A percentile compares a stretch with the other conserved stretches of the same genome.
These are phyloP conservation scores for Lecanicillium sp. DNA, from an alignment of 2,329 filamentous ascomycete species.

Conservation along the genomic window DNA sequence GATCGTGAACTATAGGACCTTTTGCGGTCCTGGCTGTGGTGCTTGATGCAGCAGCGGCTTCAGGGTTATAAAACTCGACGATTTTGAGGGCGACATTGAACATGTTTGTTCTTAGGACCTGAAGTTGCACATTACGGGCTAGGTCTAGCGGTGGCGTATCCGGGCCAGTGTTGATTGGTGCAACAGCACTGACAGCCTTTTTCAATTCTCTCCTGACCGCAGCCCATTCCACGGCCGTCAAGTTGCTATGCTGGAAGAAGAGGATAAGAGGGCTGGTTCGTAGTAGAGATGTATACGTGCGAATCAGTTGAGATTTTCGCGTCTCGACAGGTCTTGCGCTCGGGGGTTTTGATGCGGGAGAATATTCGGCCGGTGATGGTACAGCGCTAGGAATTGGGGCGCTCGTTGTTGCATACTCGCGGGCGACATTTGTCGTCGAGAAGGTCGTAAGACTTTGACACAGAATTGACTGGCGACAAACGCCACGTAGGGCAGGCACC, in stretches of 20 bases:
- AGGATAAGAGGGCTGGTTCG: conserved; percentile 79
- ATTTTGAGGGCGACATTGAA: conserved; percentile 78
- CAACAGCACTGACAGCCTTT: conserved; percentile 34
- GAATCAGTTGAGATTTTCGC: conserved; percentile 80
- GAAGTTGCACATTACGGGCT: conserved; percentile 59
- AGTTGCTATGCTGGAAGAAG: conserved; percentile 67
- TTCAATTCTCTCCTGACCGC: conserved; percentile 34
- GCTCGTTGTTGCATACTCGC: conserved; percentile 3
- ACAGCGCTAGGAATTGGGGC: conserved; percentile 12
- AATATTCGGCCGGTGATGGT: conserved; percentile 36
- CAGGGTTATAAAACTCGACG: conserved; percentile 69
- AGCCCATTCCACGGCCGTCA: conserved; percentile 57
- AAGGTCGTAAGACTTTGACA: too few species aligned
- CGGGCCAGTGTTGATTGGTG: conserved; percentile 18
- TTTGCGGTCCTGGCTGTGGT: conserved; percentile 20
- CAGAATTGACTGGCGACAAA: too few species aligned
- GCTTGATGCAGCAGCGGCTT: conserved; percentile 24
- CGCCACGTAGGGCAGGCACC: too few species aligned
- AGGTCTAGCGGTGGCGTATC: conserved; percentile 34
- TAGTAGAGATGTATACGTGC: conserved; percentile 81
- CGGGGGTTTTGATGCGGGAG: conserved; percentile 69
- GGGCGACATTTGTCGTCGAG: too few species aligned
- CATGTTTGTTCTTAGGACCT: conserved; percentile 83
- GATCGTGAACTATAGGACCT: conserved; percentile 37
- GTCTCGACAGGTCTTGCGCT: conserved; percentile 80